phyloP scores from a whole-genome alignment of 1,139 yeast genomes.

The Geotrichum histeridarum region DNA sequence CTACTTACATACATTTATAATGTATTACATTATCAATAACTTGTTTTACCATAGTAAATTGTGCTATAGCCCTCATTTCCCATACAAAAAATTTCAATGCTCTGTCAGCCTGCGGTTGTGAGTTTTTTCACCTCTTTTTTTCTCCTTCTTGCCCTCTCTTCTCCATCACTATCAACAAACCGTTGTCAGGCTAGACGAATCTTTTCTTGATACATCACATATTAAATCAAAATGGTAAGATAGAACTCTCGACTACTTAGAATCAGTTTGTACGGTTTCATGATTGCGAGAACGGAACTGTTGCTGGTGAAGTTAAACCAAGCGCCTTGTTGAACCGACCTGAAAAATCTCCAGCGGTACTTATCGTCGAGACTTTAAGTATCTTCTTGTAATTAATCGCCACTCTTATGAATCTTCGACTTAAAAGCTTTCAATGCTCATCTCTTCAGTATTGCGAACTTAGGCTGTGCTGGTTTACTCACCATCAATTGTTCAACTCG shows the following conservation, averaged over 20 bases:
- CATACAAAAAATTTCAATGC: not conserved
- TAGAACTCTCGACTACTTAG: not conserved
- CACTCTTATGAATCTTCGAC: too few relatives aligned
- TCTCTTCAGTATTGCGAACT: too few relatives aligned
- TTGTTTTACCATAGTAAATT: not conserved
- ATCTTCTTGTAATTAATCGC: too few relatives aligned
- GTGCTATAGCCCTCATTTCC: not conserved
- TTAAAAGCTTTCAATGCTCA: too few relatives aligned
- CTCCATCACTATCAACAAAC: constrained; percentile 4
- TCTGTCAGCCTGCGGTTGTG: not conserved
- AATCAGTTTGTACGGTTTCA: not conserved
- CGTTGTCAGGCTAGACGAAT: constrained; percentile 8
- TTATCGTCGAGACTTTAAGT: too few relatives aligned
- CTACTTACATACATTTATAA: not conserved
- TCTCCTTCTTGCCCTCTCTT: not conserved
- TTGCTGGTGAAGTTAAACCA: too few relatives aligned
- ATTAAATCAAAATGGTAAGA: constrained; percentile 12
- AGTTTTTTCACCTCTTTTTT: constrained; percentile 2
- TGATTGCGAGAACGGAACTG: too few relatives aligned
- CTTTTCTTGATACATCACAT: constrained; percentile 10
- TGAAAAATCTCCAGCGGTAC: too few relatives aligned
- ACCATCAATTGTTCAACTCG: not conserved
- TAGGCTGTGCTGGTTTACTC: too few relatives aligned
- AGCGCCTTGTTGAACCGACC: too few relatives aligned
- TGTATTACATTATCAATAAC: not conserved